These are phyloP conservation scores for Xylaria multiplex DNA, from an alignment of 2,329 filamentous ascomycete genomes.

Conservation along the genomic window DNA sequence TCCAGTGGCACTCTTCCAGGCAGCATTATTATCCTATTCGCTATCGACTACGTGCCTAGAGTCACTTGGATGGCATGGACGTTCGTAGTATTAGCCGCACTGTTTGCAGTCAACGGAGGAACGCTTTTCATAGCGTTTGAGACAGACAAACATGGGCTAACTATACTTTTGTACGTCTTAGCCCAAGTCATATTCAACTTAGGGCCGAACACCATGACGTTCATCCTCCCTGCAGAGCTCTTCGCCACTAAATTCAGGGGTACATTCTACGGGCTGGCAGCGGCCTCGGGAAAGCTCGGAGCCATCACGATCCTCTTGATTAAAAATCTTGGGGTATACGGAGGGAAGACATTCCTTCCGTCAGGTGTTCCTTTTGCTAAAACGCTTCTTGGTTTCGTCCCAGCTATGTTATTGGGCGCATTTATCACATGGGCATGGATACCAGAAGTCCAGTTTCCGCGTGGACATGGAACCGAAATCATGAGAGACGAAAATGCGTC, in stretches of 20 bases:
- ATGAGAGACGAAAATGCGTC: constrained; percentile 26
- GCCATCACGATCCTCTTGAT: constrained; percentile 63
- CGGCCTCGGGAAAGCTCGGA: constrained; percentile 68
- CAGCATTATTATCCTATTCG: constrained; percentile 40
- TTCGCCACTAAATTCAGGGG: constrained; percentile 72
- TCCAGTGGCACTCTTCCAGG: constrained; percentile 40
- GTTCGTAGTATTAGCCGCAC: constrained; percentile 40
- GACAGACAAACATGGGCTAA: constrained; percentile 46
- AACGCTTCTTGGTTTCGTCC: constrained; percentile 40
- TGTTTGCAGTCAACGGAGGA: constrained; percentile 43
- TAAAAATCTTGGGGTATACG: constrained; percentile 46
- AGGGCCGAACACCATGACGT: constrained; percentile 70
- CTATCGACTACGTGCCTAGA: constrained; percentile 43
- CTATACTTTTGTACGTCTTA: constrained; percentile 61
- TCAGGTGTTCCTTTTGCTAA: constrained; percentile 30
- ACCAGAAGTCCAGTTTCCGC: constrained; percentile 42
- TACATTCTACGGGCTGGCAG: constrained; percentile 70
- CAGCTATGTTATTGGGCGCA: constrained; percentile 42
- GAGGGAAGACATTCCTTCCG: constrained; percentile 5
- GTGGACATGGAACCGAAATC: constrained; percentile 25
- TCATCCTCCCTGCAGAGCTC: constrained; percentile 71
- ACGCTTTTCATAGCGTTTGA: constrained; percentile 43
- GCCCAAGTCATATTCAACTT: constrained; percentile 67
- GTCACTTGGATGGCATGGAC: constrained; percentile 45
- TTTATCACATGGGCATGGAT: constrained; percentile 43